Evolutionary conservation across 2,329 filamentous ascomycete species (phyloP).

Genomic region (Microcyclosporella mali): DNA sequence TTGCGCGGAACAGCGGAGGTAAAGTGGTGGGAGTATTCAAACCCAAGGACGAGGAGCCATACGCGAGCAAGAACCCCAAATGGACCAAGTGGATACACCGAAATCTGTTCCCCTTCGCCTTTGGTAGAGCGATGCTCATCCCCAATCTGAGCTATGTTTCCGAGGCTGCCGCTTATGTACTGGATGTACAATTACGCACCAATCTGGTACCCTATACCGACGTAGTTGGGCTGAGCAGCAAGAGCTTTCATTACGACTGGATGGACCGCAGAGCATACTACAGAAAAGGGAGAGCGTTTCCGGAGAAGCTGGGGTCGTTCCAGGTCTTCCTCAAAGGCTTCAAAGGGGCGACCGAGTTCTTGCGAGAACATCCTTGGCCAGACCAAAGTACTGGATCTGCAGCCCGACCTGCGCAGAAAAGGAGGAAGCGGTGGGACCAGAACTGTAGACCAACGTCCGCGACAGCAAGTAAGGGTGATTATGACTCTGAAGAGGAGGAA

Average conservation of each 20-base stretch:
- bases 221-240: conserved; percentile 87
- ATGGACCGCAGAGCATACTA: conserved; percentile 89
- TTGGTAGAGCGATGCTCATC: conserved; percentile 89
- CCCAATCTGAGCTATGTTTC: conserved; percentile 97
- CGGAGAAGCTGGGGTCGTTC: conserved; percentile 89
- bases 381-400: conserved; percentile 68
- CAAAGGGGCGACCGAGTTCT: conserved; percentile 92
- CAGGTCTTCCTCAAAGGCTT: conserved; percentile 96
- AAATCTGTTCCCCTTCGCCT: conserved; percentile 95
- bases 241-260: conserved; percentile 96
- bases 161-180: conserved; percentile 91
- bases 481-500: conserved; percentile 28
- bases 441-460: conserved; percentile 64
- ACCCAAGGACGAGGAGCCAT: conserved; percentile 97
- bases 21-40: conserved; percentile 98
- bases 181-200: conserved; percentile 83
- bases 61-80: conserved; percentile 93
- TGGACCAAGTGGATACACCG: conserved; percentile 99
- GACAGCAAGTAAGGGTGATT: conserved; percentile 49
- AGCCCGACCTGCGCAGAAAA: conserved; percentile 58
- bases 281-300: conserved; percentile 77
- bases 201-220: conserved; percentile 95
- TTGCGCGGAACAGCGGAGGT: conserved; percentile 82
- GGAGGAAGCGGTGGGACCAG: conserved; percentile 72
- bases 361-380: conserved; percentile 94